Evolutionary conservation across 495 filamentous ascomycete genomes (phyloP), one percentile per base, ranked within the genome.

Genomic region (Penicillium mononematosum): DNA sequence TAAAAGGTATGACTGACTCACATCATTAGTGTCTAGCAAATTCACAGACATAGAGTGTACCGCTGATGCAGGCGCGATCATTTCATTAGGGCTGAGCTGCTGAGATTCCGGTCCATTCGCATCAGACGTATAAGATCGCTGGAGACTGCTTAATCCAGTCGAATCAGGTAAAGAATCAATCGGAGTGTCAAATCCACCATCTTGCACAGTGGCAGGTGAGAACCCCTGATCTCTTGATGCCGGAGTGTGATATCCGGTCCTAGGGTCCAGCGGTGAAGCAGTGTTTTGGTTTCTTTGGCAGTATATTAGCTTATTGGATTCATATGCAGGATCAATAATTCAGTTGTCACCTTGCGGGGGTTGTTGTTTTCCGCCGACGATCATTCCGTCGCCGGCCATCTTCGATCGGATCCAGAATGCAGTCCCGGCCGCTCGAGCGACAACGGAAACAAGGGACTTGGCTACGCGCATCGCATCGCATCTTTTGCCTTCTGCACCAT

Each of bases 41-140:
- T 75, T 77, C 17, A 77, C 71, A 29, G 74, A 77, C 72, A 77
- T 74, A 8, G 72, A 74, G 51, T 77, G 74, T 48, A 74, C 66
- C 4, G 66, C 70, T 12, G 72, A 75, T 4, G 65, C 68, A 5
- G 74, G 74, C 8, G 74, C 74, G 39, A 77, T 75, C 74, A 75
- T 74, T 46, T 77, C 74, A 45, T 72, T 73, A 0, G 74, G 72
- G 41, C 70, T 75, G 8, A 77, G 59, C 11, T 75, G 72, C 55
- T 77, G 74, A 5, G 69, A 69, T 14, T 77, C 72, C 0, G 67
- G 63, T 7, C 63, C 71, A 52, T 67, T 64, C 16, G 64, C 59
- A 44, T 72, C 69, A 11, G 53, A 54, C 4, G 65, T 65, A 19
- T 67, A 64, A 34, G 72, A 66, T n/a, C 66, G 38, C 19, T 62